A percentile compares a stretch with the other conserved stretches of the same genome.
Conservation (phyloP, 2,329 filamentous ascomycete species). For the Alternaria brassicicola region DNA sequence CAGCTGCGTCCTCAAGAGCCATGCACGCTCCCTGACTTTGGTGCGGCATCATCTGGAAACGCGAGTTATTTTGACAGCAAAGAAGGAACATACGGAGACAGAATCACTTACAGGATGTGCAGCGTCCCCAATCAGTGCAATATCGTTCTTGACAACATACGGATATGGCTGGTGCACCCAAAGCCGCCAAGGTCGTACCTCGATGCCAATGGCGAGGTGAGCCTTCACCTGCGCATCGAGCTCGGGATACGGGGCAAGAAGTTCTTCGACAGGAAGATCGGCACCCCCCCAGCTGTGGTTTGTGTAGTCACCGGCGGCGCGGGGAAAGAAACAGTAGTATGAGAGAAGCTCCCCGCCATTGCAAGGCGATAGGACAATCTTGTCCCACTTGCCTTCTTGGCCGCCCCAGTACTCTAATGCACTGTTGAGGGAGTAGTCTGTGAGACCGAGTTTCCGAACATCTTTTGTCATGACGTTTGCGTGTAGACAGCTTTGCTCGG, state of each 20-base stretch:
- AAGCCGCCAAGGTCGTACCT: slow-evolving; percentile 70
- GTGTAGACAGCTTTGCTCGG: slow-evolving; percentile 67
- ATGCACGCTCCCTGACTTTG: slow-evolving; percentile 73
- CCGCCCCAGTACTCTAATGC: slow-evolving; percentile 76
- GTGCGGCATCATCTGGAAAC: slow-evolving; percentile 67
- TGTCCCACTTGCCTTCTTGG: slow-evolving; percentile 66
- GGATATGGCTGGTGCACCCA: slow-evolving; percentile 69
- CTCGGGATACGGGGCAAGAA: slow-evolving; percentile 65
- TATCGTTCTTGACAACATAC: slow-evolving; percentile 58
- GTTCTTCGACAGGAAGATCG: slow-evolving; percentile 62
- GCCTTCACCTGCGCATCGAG: slow-evolving; percentile 63
- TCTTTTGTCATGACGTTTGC: slow-evolving; percentile 68
- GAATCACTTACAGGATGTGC: slow-evolving; percentile 62
- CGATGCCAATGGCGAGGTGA: slow-evolving; percentile 65
- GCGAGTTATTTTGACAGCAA: not conserved
- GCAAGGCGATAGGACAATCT: slow-evolving; percentile 74
- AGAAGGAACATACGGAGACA: not conserved
- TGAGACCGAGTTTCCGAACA: slow-evolving; percentile 64
- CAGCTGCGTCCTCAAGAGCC: slow-evolving; percentile 71
- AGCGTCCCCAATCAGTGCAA: slow-evolving; percentile 69
- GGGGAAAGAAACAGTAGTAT: slow-evolving; percentile 74
- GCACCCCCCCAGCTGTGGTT: slow-evolving; percentile 64
- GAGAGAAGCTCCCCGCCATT: slow-evolving; percentile 69
- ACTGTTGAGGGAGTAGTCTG: slow-evolving; percentile 65
- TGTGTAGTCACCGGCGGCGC: slow-evolving; percentile 64